Conservation (phyloP, 2,329 filamentous ascomycete species). For the Cryphonectria carpinicola region DNA sequence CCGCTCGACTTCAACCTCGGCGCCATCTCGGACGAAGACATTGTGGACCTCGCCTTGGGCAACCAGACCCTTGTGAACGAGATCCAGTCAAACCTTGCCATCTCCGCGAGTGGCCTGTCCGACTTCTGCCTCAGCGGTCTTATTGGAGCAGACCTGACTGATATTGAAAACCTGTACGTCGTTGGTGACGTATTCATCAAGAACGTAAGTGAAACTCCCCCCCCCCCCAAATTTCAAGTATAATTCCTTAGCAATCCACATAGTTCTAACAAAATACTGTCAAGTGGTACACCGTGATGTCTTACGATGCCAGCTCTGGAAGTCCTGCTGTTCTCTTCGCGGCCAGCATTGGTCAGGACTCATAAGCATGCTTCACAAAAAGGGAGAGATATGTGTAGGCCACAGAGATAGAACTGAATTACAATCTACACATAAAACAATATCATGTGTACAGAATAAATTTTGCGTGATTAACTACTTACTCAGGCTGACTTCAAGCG, state of each 20-base stretch:
- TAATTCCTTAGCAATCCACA: neutral
- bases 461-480: neutral
- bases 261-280: neutral
- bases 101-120: neutral
- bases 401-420: neutral
- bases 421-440: too few species aligned
- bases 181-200: conserved; percentile 22
- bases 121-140: conserved; percentile 16
- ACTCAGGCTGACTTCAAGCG: neutral
- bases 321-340: conserved; percentile 19
- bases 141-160: conserved; percentile 12
- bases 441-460: neutral
- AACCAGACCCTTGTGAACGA: conserved; percentile 17
- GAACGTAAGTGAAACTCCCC: conserved; percentile 6
- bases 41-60: conserved; percentile 16
- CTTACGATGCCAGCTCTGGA: conserved; percentile 17
- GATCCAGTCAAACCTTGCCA: neutral
- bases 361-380: neutral
- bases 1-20: conserved; percentile 23
- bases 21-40: conserved; percentile 14
- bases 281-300: conserved; percentile 21
- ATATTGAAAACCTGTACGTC: conserved; percentile 17
- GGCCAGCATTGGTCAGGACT: conserved; percentile 14
- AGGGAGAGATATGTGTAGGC: neutral
- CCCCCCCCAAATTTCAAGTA: too few species aligned